Evolutionary conservation across 192 early-diverging fungal species (phyloP), one percentile per base, ranked within the genome.

Genomic region (Backusella macrospora): DNA sequence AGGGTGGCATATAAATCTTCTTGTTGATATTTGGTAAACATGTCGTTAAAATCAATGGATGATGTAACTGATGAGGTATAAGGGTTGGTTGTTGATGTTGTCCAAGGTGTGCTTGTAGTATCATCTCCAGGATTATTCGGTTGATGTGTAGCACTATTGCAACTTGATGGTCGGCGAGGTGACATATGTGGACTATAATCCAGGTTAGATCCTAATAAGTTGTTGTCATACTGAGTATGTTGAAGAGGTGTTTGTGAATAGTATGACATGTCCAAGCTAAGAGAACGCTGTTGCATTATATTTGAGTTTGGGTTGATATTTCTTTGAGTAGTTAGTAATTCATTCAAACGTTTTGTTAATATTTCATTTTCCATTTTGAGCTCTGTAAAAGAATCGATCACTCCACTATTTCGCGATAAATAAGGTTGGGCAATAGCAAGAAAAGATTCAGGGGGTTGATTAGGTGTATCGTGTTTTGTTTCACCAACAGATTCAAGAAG

Each of bases 341-440:
- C 77, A 49, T 48, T 62, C 37, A 81, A 65, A 65, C 81, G 75
- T n/a, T 74, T 65, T 37, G 67, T 62, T 13, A 85, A 62, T 43
- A 68, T 68, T 65, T 83, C 82, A 63, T 85, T 85, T 75, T 85
- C 83, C n/a, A 78, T 73, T 71, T 85, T 85, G 16, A 85, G 75
- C 46, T 85, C 83, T 34, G 83, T 44, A 44, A 85, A 83, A 4
- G 79, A 83, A 80, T 85, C 83, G 14, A 85, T 39, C 65, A 81
- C 65, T 23, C 70, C 59, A 14, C 64, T 81, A 42, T 73, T 69
- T 49, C 70, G 80, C 43, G 80, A 79, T 0, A 80, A 72, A 29
- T 85, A 85, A 4, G 82, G 75, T 73, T 78, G 80, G 49, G 82
- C 83, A 39, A 83, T 81, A 68, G 80, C 76, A 62, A 83, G 83